A percentile compares a stretch with the other conserved stretches of the same genome.
Evolutionary conservation across 305 asterid genomes (phyloP).

Genomic region (Euphrasia arctica): DNA sequence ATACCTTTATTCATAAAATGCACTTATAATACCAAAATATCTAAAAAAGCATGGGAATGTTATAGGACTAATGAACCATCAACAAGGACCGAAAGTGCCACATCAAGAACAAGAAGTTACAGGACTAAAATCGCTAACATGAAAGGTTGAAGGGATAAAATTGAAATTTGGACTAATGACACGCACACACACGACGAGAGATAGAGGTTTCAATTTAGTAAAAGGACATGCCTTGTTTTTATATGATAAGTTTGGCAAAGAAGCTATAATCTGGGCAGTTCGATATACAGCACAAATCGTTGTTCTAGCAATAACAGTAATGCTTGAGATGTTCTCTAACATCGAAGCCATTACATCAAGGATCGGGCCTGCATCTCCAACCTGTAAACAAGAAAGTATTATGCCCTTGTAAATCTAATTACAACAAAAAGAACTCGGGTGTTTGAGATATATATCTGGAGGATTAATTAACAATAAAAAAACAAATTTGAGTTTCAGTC

Average conservation of each 20-base stretch:
- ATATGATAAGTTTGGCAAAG: constrained; percentile 56
- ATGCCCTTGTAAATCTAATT: not conserved
- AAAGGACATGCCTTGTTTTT: constrained; percentile 54
- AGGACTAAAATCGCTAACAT: not conserved
- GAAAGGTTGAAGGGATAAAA: not conserved
- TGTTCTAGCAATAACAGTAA: constrained; percentile 63
- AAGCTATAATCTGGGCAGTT: constrained; percentile 75
- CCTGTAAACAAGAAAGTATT: constrained; percentile 38
- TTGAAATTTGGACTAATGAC: not conserved
- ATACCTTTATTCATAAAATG: not conserved
- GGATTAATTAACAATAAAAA: not conserved
- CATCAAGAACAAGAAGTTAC: not conserved
- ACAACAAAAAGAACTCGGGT: not conserved
- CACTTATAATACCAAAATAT: not conserved
- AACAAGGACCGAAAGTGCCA: not conserved
- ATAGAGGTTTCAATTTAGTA: not conserved
- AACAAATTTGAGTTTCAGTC: not conserved
- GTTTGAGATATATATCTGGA: not conserved
- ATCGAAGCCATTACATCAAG: constrained; percentile 82
- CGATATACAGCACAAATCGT: constrained; percentile 65
- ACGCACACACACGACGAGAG: constrained; percentile 20
- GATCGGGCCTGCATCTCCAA: constrained; percentile 83
- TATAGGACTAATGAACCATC: not conserved
- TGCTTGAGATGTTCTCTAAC: constrained; percentile 77
- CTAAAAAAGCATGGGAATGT: not conserved